Percentiles rank a stretch among this genome's conserved stretches.
phyloP scores from a whole-genome alignment of 140 eudicot species.

The Ambrosia hybrid region DNA sequence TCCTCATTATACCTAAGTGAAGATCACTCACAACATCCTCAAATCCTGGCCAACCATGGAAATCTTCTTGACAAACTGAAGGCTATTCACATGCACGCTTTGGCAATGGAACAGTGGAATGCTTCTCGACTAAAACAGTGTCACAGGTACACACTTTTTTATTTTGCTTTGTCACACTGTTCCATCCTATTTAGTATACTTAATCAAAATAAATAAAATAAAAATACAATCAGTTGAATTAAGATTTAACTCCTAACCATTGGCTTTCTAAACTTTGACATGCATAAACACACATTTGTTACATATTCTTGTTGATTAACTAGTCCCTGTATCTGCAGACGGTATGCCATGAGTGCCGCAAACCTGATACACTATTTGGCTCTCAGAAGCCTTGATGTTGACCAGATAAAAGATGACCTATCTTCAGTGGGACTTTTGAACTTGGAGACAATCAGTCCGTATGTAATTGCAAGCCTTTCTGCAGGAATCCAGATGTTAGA shows the following conservation, averaged over 20 bases:
- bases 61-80: constrained; percentile 62
- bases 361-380: constrained; percentile 77
- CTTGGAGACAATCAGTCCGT: constrained; percentile 61
- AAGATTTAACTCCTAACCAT: background rate
- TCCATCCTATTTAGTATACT: background rate
- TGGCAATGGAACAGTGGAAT: constrained; percentile 83
- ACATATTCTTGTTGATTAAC: background rate
- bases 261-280: constrained; percentile 7
- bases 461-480: constrained; percentile 70
- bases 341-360: constrained; percentile 49
- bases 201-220: background rate
- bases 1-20: constrained; percentile 23
- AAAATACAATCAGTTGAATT: background rate
- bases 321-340: constrained; percentile 41
- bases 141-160: constrained; percentile 39
- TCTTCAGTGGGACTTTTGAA: constrained; percentile 62
- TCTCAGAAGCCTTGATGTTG: constrained; percentile 63
- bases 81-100: constrained; percentile 65
- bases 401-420: constrained; percentile 59
- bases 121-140: constrained; percentile 50
- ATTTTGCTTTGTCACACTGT: constrained; percentile 1
- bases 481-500: constrained; percentile 65
- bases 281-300: background rate
- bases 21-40: constrained; percentile 25
- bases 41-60: constrained; percentile 33